A percentile compares a stretch with the other conserved stretches of the same genome.
Evolutionary conservation across 768 basidiomycete genomes (phyloP).

Genomic region (Rubroboletus pulcherrimus): DNA sequence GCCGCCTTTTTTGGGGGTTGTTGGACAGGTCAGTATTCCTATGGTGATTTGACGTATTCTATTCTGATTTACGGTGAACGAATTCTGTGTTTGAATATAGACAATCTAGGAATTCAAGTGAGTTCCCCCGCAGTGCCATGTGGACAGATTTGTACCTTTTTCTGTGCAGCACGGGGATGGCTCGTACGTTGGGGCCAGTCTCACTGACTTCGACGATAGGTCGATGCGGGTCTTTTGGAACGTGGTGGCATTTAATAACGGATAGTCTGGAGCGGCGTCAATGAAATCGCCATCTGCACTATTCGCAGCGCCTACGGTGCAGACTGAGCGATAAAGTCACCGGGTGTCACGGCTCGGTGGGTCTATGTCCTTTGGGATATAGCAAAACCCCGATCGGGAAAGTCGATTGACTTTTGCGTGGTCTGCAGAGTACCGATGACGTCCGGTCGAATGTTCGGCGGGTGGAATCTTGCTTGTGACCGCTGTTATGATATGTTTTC

Average conservation of each 20-base stretch:
- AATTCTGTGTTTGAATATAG: constrained; percentile 17
- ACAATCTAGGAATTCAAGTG: constrained; percentile 15
- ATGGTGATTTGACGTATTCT: constrained; percentile 26
- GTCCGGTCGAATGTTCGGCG: constrained; percentile 16
- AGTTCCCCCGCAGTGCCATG: constrained; percentile 19
- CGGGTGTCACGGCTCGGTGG: constrained; percentile 25
- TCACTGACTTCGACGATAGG: constrained; percentile 24
- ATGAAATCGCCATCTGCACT: neutral
- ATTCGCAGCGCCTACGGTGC: constrained; percentile 1
- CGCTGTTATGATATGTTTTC: constrained; percentile 34
- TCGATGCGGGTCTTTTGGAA: neutral
- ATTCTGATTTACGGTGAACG: constrained; percentile 22
- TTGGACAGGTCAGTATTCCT: constrained; percentile 23
- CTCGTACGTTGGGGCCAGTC: neutral
- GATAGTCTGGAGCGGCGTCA: constrained; percentile 10
- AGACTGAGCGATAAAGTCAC: constrained; percentile 19
- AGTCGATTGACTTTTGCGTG: constrained; percentile 15
- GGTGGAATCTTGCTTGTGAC: constrained; percentile 22
- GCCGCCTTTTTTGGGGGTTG: constrained; percentile 6
- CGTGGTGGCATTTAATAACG: constrained; percentile 10
- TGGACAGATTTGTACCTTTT: constrained; percentile 15
- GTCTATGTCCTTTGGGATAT: constrained; percentile 14
- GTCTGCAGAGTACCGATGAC: constrained; percentile 13
- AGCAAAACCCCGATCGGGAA: constrained; percentile 19
- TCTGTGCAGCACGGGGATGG: constrained; percentile 5